Base-by-base conservation (phyloP, 371 early-diverging fungal genomes). In the Choanephora cucurbitarum region DNA sequence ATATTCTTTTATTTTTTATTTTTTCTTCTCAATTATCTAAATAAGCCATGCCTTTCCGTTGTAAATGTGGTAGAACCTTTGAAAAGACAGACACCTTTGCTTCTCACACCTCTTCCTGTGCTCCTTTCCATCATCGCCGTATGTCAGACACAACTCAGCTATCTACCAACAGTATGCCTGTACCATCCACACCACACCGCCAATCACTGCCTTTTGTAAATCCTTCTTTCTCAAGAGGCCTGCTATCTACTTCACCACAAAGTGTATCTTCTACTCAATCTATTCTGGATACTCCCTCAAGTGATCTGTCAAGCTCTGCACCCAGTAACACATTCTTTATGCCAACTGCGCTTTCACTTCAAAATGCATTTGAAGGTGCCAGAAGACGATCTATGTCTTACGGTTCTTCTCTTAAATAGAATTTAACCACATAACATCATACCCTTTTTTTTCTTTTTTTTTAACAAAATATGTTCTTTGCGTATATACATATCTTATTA, bases 21-120 rank as follows among this genome's bases (percentile, higher is more conserved):
- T 58, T 49, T 45, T 41, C 64, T 52, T 51, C 31, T 51, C 28
- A 15, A 40, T 33, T 55, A 56, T 47, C 52, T 7, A 28, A 28
- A 23, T 50, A 41, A 39, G 40, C 19, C 48, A 79, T 79, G 80
- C 80, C 80, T 55, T 79, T 79, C 64, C 74, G 76, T 63, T 79
- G 80, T 52, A 76, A 67, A 66, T 79, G 79, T 67, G 79, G 79
- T 56, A 67, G 74, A 73, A 79, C 80, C 19, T 79, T 76, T 69
- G 80, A 79, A 66, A 74, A 74, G 49, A 70, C 75, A 18, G 80
- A 79, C 58, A 60, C 77, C 7, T 79, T 79, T 64, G 72, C 74
- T 2, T 58, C 72, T 14, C 80, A 79, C 43, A 76, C 77, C 0
- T 76, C 73, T 41, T 64, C 72, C 4, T 79, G 80, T 59, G 77